Conservation (phyloP, 1,284 basidiomycete genomes). For the Tylopilus sp. region DNA sequence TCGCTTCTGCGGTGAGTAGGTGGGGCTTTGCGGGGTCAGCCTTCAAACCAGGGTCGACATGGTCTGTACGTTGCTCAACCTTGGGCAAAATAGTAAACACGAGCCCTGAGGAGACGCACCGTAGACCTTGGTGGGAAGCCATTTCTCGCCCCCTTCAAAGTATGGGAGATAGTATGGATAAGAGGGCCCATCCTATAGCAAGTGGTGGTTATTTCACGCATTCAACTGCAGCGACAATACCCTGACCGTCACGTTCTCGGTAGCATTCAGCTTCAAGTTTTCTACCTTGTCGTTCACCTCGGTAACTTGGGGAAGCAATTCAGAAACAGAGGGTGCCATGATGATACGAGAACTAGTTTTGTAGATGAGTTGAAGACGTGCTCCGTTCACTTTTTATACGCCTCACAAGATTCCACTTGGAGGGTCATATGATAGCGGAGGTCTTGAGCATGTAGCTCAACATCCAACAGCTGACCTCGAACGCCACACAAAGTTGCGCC, state of each 20-base stretch:
- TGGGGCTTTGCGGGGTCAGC: conserved; percentile 62
- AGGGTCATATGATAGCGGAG: conserved; percentile 3
- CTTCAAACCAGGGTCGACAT: conserved; percentile 54
- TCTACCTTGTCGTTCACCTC: conserved; percentile 11
- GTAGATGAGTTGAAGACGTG: neutral
- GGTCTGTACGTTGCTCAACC: conserved; percentile 30
- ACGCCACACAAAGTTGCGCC: neutral
- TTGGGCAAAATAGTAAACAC: neutral
- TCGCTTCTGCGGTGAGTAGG: conserved; percentile 54
- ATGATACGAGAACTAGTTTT: neutral
- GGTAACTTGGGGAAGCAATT: conserved; percentile 6
- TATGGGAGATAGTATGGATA: conserved; percentile 61
- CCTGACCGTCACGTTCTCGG: conserved; percentile 14
- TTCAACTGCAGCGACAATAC: neutral
- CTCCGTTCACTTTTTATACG: neutral
- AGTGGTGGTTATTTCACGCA: neutral
- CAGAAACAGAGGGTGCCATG: conserved; percentile 27
- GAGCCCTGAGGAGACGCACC: conserved; percentile 38
- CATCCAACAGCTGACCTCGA: conserved; percentile 9
- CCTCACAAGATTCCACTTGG: neutral
- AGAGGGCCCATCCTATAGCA: conserved; percentile 41
- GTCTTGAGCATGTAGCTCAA: conserved; percentile 17
- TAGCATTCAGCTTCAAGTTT: conserved; percentile 14
- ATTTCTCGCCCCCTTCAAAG: conserved; percentile 57
- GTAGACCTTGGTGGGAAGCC: conserved; percentile 52